Conservation (phyloP, 2,329 filamentous ascomycete species). For the Botrytis sinoallii region DNA sequence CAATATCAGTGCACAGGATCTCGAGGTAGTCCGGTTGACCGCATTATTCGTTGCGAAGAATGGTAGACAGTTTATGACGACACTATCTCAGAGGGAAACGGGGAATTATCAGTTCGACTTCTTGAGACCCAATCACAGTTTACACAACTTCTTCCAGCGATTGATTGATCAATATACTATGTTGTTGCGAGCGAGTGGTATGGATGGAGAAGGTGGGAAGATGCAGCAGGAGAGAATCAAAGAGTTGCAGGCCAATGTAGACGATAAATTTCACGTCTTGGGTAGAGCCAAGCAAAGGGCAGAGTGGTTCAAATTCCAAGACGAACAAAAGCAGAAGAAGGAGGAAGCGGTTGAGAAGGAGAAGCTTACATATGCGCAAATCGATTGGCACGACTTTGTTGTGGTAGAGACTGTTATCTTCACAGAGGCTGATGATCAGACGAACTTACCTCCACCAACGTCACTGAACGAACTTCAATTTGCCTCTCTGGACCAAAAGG, state of each 20-base stretch:
- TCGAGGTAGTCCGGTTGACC: slow-evolving; percentile 71
- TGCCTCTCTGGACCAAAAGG: slow-evolving; percentile 91
- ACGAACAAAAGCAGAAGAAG: slow-evolving; percentile 81
- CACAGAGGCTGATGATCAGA: slow-evolving; percentile 80
- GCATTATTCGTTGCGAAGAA: slow-evolving; percentile 92
- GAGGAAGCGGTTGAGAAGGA: slow-evolving; percentile 85
- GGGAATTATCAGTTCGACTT: slow-evolving; percentile 97
- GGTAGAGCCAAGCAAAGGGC: slow-evolving; percentile 79
- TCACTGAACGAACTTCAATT: slow-evolving; percentile 89
- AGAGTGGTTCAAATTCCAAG: slow-evolving; percentile 81
- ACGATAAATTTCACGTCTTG: slow-evolving; percentile 77
- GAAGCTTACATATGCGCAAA: slow-evolving; percentile 71
- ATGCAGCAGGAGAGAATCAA: slow-evolving; percentile 69
- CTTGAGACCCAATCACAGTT: slow-evolving; percentile 87
- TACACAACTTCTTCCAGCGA: slow-evolving; percentile 92
- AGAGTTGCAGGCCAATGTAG: slow-evolving; percentile 70
- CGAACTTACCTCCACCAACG: slow-evolving; percentile 82
- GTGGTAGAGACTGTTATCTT: slow-evolving; percentile 95
- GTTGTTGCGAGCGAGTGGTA: slow-evolving; percentile 65
- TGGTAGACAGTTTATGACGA: slow-evolving; percentile 86
- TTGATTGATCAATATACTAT: slow-evolving; percentile 92
- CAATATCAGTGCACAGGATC: slow-evolving; percentile 91
- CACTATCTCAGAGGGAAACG: slow-evolving; percentile 81
- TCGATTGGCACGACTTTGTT: slow-evolving; percentile 97
- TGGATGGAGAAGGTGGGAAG: slow-evolving; percentile 60